These are phyloP conservation scores for Crithidia sp. DNA, from an alignment of 208 protist genomes.

Conservation along the genomic window DNA sequence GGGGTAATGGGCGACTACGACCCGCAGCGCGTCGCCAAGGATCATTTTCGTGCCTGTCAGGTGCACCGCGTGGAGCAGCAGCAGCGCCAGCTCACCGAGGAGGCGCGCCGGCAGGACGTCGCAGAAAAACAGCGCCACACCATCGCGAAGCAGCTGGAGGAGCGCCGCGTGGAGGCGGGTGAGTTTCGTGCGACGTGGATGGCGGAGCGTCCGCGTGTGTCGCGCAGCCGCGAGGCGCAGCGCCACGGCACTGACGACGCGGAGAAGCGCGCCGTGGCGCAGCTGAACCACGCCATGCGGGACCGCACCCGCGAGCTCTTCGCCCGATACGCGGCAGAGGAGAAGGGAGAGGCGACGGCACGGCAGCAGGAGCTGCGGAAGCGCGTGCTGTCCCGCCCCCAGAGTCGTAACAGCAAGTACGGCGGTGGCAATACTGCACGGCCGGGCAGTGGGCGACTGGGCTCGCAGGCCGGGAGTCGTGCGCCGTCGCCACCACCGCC, in stretches of 20 bases:
- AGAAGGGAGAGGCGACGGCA: constrained; percentile 11
- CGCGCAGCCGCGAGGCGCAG: constrained; percentile 26
- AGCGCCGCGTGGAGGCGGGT: constrained; percentile 6
- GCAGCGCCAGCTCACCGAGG: constrained; percentile 20
- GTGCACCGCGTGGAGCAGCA: constrained; percentile 13
- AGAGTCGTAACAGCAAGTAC: too few relatives aligned
- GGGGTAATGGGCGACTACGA: constrained; percentile 5
- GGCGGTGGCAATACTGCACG: neutral
- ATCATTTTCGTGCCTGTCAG: constrained; percentile 20
- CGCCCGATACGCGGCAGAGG: constrained; percentile 20
- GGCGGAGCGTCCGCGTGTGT: constrained; percentile 27
- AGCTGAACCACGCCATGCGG: constrained; percentile 6
- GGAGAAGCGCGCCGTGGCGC: constrained; percentile 1
- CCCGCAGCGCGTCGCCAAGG: constrained; percentile 22
- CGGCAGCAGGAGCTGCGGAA: constrained; percentile 31
- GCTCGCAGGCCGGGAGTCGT: neutral
- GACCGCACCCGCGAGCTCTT: constrained; percentile 22
- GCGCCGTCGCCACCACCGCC: neutral
- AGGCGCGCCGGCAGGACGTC: constrained; percentile 34
- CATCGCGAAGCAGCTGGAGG: constrained; percentile 16
- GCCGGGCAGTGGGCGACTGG: neutral
- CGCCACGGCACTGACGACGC: constrained; percentile 9
- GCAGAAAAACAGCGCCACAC: constrained; percentile 27
- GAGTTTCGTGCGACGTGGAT: constrained; percentile 29
- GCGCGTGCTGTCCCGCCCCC: constrained; percentile 16